Conservation (phyloP, 2,329 filamentous ascomycete species). For the Fusarium clavum region DNA sequence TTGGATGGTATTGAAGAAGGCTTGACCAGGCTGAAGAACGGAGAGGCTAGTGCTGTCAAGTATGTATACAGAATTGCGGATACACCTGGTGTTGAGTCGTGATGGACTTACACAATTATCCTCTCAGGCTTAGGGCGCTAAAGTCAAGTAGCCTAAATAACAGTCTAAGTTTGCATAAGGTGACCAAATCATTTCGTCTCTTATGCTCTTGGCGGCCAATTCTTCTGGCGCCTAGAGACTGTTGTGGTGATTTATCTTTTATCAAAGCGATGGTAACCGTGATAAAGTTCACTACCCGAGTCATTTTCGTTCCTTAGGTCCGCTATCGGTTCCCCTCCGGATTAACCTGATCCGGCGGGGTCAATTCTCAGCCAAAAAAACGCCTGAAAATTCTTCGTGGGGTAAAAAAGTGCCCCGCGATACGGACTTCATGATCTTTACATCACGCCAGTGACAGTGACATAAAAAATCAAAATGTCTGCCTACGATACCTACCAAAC, state of each 20-base stretch:
- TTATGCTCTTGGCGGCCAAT: no score
- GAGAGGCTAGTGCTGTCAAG: constrained; percentile 21
- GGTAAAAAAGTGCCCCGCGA: constrained; percentile 11
- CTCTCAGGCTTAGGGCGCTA: no score
- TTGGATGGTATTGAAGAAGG: constrained; percentile 21
- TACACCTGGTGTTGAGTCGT: constrained; percentile 2
- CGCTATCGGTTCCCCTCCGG: constrained; percentile 1
- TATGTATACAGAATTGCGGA: constrained; percentile 25
- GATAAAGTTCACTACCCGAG: neutral
- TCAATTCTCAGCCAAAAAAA: neutral
- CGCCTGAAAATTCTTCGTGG: constrained; percentile 3
- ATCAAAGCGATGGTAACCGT: neutral
- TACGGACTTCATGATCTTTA: neutral
- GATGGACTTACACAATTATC: neutral
- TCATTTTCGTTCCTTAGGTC: constrained; percentile 1
- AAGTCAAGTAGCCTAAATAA: no score
- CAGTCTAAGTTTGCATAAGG: no score
- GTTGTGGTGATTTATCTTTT: neutral
- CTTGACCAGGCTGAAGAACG: neutral
- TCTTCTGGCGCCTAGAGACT: no score
- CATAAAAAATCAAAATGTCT: constrained; percentile 3
- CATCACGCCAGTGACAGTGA: constrained; percentile 6
- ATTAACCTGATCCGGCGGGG: constrained; percentile 7
- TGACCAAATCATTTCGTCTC: no score
- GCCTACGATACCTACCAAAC: constrained; percentile 22